Evolutionary conservation across 345 rosid genomes (phyloP).

Genomic region (Citrus sinensis): DNA sequence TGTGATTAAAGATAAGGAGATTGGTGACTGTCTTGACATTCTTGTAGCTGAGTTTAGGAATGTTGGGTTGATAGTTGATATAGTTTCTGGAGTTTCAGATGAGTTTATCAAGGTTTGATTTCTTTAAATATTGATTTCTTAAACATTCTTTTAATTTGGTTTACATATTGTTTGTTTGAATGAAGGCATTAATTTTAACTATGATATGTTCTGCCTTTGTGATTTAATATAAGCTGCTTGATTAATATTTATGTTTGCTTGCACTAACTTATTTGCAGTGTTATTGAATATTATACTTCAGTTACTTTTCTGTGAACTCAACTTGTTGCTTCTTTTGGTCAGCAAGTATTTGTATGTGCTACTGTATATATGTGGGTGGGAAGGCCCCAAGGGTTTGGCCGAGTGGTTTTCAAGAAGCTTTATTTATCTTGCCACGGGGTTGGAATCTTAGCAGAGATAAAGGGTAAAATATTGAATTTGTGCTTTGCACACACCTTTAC

Average conservation of each 20-base stretch:
- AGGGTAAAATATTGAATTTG: too few species aligned
- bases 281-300: neutral
- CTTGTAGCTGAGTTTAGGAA: slow-evolving; percentile 56
- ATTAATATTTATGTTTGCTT: neutral
- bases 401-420: too few species aligned
- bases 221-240: neutral
- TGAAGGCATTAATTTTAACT: neutral
- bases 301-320: neutral
- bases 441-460: too few species aligned
- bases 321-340: slow-evolving; percentile 3
- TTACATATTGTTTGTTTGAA: neutral
- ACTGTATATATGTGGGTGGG: neutral
- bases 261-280: neutral
- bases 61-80: slow-evolving; percentile 61
- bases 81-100: slow-evolving; percentile 64
- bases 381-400: too few species aligned
- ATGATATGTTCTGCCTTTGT: neutral
- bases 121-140: neutral
- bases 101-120: slow-evolving; percentile 68
- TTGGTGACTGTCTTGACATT: slow-evolving; percentile 56
- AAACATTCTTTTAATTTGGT: neutral
- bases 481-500: too few species aligned
- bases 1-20: slow-evolving; percentile 34
- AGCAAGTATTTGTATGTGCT: neutral
- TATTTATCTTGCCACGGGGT: too few species aligned